These are phyloP conservation scores for Russula compacta DNA, from an alignment of 768 basidiomycete species.

Conservation along the genomic window DNA sequence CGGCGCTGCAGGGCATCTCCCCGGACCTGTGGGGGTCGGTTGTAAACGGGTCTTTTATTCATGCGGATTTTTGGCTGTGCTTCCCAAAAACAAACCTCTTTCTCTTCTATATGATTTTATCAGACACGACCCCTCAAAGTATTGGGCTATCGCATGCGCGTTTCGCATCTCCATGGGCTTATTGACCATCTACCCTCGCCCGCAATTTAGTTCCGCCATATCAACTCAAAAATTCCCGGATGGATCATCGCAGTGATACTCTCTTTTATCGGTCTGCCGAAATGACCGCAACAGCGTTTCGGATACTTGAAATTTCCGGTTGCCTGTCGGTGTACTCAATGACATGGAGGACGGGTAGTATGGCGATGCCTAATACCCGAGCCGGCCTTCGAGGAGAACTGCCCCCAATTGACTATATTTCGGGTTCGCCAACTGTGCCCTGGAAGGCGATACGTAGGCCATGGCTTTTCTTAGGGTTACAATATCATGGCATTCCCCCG, in stretches of 20 bases:
- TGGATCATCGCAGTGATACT: too few relatives aligned
- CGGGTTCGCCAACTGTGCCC: background rate
- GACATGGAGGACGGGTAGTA: too few relatives aligned
- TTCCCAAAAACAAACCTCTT: background rate
- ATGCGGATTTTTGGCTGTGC: background rate
- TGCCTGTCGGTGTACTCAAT: background rate
- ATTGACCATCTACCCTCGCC: too few relatives aligned
- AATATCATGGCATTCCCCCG: too few relatives aligned
- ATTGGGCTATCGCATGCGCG: background rate
- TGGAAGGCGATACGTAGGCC: background rate
- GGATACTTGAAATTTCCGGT: background rate
- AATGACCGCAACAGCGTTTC: background rate
- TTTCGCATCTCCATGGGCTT: background rate
- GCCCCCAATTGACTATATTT: background rate
- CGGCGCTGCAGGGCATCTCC: too few relatives aligned
- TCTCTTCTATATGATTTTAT: background rate
- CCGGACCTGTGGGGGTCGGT: too few relatives aligned
- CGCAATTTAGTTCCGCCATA: too few relatives aligned
- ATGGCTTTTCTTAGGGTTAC: background rate
- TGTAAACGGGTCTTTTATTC: slow-evolving; percentile 9
- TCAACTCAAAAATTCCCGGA: too few relatives aligned
- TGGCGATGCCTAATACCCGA: background rate
- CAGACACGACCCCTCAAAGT: background rate
- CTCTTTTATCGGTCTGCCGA: background rate
- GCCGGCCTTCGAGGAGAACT: background rate